Percentiles rank a stretch among this genome's conserved stretches.
Conservation (phyloP, 208 protist species). For the Naegleria gruberi region DNA sequence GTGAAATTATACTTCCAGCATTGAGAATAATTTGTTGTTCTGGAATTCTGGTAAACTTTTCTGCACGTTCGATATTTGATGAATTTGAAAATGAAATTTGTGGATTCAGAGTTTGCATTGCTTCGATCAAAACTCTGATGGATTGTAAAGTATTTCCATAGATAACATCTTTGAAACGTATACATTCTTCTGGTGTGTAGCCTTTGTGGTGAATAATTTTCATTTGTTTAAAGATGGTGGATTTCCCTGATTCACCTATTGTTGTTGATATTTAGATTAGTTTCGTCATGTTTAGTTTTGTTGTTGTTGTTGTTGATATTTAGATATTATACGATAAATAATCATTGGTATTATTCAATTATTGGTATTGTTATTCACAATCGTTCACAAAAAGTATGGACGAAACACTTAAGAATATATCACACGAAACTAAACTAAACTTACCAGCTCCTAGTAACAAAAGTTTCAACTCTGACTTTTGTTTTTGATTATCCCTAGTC, state of each 20-base stretch:
- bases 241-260: conserved; percentile 32
- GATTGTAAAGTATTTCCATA: conserved; percentile 9
- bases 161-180: conserved; percentile 4
- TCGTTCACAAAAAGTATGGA: too few species aligned
- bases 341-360: too few species aligned
- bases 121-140: conserved; percentile 1
- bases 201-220: conserved; percentile 46
- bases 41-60: neutral
- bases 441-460: conserved; percentile 12
- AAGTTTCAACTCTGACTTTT: neutral
- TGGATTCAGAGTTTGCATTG: neutral
- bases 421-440: too few species aligned
- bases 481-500: neutral
- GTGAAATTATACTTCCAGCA: neutral
- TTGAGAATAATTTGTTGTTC: neutral
- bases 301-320: too few species aligned
- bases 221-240: conserved; percentile 57
- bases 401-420: too few species aligned
- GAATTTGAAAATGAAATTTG: neutral
- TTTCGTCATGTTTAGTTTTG: too few species aligned
- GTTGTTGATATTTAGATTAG: neutral
- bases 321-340: too few species aligned
- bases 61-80: neutral
- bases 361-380: too few species aligned
- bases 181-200: neutral